These are phyloP conservation scores for Claviceps sorghi DNA, from an alignment of 2,329 filamentous ascomycete species.

Conservation along the genomic window DNA sequence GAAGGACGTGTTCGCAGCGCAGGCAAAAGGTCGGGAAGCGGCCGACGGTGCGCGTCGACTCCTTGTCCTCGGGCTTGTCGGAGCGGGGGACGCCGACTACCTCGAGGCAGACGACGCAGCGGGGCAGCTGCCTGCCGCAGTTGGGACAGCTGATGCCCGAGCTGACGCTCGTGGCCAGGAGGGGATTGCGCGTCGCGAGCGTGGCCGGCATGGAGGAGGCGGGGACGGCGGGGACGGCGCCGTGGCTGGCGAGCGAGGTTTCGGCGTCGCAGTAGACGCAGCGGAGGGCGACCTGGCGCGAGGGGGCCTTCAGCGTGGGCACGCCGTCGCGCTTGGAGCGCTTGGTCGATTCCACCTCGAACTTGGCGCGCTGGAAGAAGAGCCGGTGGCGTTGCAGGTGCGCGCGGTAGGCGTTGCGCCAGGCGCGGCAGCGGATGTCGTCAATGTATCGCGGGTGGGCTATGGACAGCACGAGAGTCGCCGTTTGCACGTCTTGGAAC, in stretches of 20 bases:
- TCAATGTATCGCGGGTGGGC: constrained; percentile 63
- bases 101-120: constrained; percentile 54
- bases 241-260: constrained; percentile 32
- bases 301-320: constrained; percentile 48
- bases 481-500: constrained; percentile 66
- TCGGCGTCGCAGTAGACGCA: constrained; percentile 63
- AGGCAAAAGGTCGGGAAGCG: constrained; percentile 56
- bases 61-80: constrained; percentile 37
- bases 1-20: constrained; percentile 52
- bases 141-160: constrained; percentile 50
- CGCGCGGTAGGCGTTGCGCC: constrained; percentile 57
- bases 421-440: constrained; percentile 59
- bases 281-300: constrained; percentile 56
- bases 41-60: constrained; percentile 35
- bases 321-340: constrained; percentile 49
- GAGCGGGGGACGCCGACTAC: constrained; percentile 50
- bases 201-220: background rate
- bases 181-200: constrained; percentile 34
- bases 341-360: constrained; percentile 62
- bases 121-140: constrained; percentile 51
- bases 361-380: constrained; percentile 62
- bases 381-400: constrained; percentile 58
- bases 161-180: constrained; percentile 41
- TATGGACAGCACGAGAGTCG: constrained; percentile 58
- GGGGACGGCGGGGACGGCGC: constrained; percentile 6